Base-by-base conservation (phyloP, 805 yeast genomes). In the Schwanniomyces occidentalis region DNA sequence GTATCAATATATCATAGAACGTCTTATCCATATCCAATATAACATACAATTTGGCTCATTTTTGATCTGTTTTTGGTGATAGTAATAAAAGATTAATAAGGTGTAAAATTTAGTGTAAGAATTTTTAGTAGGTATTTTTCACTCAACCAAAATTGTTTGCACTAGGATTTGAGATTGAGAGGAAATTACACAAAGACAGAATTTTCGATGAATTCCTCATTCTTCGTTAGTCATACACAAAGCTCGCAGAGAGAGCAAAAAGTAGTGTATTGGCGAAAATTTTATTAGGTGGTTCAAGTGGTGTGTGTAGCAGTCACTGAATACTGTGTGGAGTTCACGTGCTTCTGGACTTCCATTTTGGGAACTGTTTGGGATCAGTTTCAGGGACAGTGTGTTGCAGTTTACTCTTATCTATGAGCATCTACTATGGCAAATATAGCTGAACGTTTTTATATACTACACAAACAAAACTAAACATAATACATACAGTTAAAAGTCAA, bases 21-120 rank as follows among this genome's bases (percentile, higher is more conserved):
- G 18, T 35, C 16, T 15, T 27, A 18, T 24, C 12, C 21, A n/a
- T n/a, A 27, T 23, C 28, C 22, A 12, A 19, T 28, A 19, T 30
- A 37, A 59, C 66, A 59, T 61, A 61, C 66, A 49, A 53, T 42
- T 47, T 52, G 57, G 52, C 62, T 56, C 62, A 56, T 56, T 51
- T 46, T 52, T 42, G 34, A 32, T 32, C 34, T 32, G 31, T 20
- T 30, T 30, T 35, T 30, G 38, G 34, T 43, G 35, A 38, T 42
- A 29, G 17, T 21, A 16, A 31, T 35, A 25, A 32, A 30, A 30
- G 30, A 36, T 16, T 30, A 23, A 26, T 23, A 17, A 32, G 25
- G 21, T n/a, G 9, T 18, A 24, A 21, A 24, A 27, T 21, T 24
- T 24, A 26, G 17, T 27, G 38, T 40, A 41, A 23, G 23, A 23